phyloP scores from a whole-genome alignment of 2,329 filamentous ascomycete species.

The Fusarium coicis region DNA sequence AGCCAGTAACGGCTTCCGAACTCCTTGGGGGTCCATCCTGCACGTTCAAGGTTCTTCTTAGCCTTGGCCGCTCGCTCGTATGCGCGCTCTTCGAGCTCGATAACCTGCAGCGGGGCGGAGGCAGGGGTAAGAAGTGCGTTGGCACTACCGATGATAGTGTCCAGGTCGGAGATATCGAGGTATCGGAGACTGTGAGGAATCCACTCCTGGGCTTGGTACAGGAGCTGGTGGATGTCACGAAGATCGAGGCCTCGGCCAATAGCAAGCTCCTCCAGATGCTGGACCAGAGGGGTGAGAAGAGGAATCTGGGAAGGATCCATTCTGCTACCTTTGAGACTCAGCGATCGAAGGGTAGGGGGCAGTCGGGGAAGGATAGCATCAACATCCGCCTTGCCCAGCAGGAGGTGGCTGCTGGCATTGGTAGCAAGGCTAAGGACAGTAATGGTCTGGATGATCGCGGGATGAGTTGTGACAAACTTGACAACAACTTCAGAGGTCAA shows the following conservation, averaged over 20 bases:
- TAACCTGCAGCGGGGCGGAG: conserved; percentile 77
- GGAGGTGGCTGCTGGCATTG: conserved; percentile 77
- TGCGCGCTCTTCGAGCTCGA: conserved; percentile 78
- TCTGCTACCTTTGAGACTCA: conserved; percentile 80
- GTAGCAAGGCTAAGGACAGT: conserved; percentile 79
- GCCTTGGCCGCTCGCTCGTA: conserved; percentile 73
- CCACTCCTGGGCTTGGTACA: conserved; percentile 61
- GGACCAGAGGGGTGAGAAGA: conserved; percentile 71
- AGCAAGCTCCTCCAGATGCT: conserved; percentile 79
- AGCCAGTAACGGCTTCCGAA: conserved; percentile 74
- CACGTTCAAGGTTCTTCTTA: conserved; percentile 65
- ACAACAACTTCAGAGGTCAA: conserved; percentile 75
- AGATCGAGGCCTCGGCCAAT: conserved; percentile 75
- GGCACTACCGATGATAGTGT: conserved; percentile 67
- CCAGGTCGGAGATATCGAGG: conserved; percentile 76
- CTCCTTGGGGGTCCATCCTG: conserved; percentile 78
- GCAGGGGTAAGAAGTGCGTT: conserved; percentile 68
- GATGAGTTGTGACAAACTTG: conserved; percentile 76
- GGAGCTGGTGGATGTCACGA: conserved; percentile 72
- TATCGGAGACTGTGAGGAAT: conserved; percentile 73
- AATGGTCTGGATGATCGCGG: conserved; percentile 71
- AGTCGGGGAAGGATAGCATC: conserved; percentile 72
- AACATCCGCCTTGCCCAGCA: conserved; percentile 74
- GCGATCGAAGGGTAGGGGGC: conserved; percentile 73
- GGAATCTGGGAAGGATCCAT: conserved; percentile 74